phyloP scores from a whole-genome alignment of 768 basidiomycete genomes.

The Hericium alpestre region DNA sequence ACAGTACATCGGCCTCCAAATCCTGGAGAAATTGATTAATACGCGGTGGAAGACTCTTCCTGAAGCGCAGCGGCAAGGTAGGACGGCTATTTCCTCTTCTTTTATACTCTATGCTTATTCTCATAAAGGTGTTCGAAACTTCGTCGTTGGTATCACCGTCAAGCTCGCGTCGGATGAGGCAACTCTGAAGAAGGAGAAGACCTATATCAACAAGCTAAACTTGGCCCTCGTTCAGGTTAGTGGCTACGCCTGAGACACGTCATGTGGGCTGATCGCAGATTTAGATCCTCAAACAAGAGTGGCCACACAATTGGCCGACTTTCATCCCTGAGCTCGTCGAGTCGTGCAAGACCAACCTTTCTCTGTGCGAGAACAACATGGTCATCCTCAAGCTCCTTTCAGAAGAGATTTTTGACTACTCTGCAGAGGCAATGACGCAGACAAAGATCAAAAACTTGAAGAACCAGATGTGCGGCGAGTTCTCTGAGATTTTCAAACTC shows the following conservation, averaged over 20 bases:
- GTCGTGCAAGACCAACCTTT: slow-evolving; percentile 91
- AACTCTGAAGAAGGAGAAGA: slow-evolving; percentile 83
- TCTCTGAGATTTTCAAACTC: slow-evolving; percentile 94
- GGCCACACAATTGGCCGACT: slow-evolving; percentile 98
- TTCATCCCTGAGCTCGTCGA: slow-evolving; percentile 96
- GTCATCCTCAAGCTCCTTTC: slow-evolving; percentile 93
- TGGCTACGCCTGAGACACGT: neutral
- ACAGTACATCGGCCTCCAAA: slow-evolving; percentile 93
- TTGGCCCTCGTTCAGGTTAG: slow-evolving; percentile 86
- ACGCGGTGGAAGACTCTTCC: slow-evolving; percentile 96
- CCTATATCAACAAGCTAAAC: slow-evolving; percentile 92
- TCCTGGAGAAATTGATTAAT: slow-evolving; percentile 88
- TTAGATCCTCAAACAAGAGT: slow-evolving; percentile 97
- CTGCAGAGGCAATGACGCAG: slow-evolving; percentile 97
- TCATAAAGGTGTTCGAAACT: slow-evolving; percentile 80
- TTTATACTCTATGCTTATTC: slow-evolving; percentile 6
- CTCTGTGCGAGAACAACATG: slow-evolving; percentile 99
- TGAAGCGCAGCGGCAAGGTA: slow-evolving; percentile 86
- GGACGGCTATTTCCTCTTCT: neutral
- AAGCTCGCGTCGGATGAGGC: slow-evolving; percentile 89
- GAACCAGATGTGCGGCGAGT: slow-evolving; percentile 96
- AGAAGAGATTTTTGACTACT: slow-evolving; percentile 98
- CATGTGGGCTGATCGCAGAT: neutral
- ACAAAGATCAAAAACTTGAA: slow-evolving; percentile 95
- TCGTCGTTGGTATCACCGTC: slow-evolving; percentile 86